Evolutionary conservation across 1,139 yeast species (phyloP), one percentile per base, ranked within the genome.

Genomic region (Geotrichum siamense): DNA sequence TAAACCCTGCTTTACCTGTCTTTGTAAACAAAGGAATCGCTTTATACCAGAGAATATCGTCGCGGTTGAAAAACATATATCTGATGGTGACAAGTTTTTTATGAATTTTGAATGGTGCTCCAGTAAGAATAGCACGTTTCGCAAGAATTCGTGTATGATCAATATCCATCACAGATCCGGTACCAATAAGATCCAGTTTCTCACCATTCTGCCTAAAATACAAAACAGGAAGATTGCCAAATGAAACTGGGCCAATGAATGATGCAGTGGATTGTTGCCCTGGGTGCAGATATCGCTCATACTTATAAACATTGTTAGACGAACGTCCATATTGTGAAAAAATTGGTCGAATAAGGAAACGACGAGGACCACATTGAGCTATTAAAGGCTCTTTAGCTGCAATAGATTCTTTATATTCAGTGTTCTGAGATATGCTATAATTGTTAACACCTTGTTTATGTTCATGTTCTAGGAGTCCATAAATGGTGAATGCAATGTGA

Each of bases 51-150:
- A 76, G 76, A 54, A 93, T 83, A 61, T 93, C 99, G 37, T 83
- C 87, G 10, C 86, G 69, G 58, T 82, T 86, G 78, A 89, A 91
- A 72, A 93, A 93, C 99, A 93, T 93, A 74, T 87, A 93, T 55
- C 98, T 80, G 48, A 91, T 76, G 2, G 98, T 91, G 48, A 91
- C 89, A 35, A 89, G 84, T 51, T 75, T 78, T 68, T 86, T 91
- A 70, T 93, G 96, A 57, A 93, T 89, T 71, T 89, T 91, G 64
- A 87, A 81, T 32, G 97, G 95, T 55, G 86, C 89, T 44, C 98
- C 98, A 0, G 98, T 91, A 49, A 93, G 69, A 8, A 91, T 79
- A 3, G 82, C 80, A 59, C 97, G 76, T 72, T 91, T 89, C 27
- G 94, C 95, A 48, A 87, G 63, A 22, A 89, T 74, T 64, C 98